These are phyloP conservation scores for Xylaria hypoxylon DNA, from an alignment of 2,329 filamentous ascomycete genomes.

Conservation along the genomic window DNA sequence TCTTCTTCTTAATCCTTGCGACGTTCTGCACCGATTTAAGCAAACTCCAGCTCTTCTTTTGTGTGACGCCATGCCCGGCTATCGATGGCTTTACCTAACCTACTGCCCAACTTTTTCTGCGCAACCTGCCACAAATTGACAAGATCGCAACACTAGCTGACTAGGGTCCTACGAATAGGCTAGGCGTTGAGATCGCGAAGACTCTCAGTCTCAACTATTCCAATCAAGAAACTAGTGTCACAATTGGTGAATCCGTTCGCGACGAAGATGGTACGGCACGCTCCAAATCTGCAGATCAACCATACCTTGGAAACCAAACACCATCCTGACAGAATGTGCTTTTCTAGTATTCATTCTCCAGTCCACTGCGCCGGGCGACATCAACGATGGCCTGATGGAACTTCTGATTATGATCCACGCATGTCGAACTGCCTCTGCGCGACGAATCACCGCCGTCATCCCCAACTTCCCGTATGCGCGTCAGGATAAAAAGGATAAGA, in stretches of 20 bases:
- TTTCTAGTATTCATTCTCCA: slow-evolving; percentile 87
- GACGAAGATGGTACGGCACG: slow-evolving; percentile 81
- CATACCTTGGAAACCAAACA: slow-evolving; percentile 52
- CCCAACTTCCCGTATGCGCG: slow-evolving; percentile 97
- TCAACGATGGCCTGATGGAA: slow-evolving; percentile 99
- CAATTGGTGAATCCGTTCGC: slow-evolving; percentile 93
- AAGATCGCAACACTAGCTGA: slow-evolving; percentile 30
- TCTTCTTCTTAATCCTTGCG: slow-evolving; percentile 2
- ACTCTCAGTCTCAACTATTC: slow-evolving; percentile 86
- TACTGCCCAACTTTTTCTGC: neutral
- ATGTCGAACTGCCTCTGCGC: slow-evolving; percentile 76
- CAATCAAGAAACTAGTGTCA: slow-evolving; percentile 89
- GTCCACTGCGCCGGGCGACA: slow-evolving; percentile 92
- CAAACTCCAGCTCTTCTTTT: neutral
- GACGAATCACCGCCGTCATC: slow-evolving; percentile 93
- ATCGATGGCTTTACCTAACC: slow-evolving; percentile 19
- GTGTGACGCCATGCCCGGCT: slow-evolving; percentile 24
- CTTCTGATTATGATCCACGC: slow-evolving; percentile 98
- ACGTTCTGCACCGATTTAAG: neutral
- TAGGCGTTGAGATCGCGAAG: slow-evolving; percentile 82
- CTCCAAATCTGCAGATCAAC: neutral
- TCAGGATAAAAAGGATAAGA: slow-evolving; percentile 97
- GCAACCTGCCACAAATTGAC: slow-evolving; percentile 20
- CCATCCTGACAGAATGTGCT: slow-evolving; percentile 54
- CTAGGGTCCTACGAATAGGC: slow-evolving; percentile 57